These are phyloP conservation scores for Porpolomopsis calyptriformis DNA, from an alignment of 768 basidiomycete species.

Conservation along the genomic window DNA sequence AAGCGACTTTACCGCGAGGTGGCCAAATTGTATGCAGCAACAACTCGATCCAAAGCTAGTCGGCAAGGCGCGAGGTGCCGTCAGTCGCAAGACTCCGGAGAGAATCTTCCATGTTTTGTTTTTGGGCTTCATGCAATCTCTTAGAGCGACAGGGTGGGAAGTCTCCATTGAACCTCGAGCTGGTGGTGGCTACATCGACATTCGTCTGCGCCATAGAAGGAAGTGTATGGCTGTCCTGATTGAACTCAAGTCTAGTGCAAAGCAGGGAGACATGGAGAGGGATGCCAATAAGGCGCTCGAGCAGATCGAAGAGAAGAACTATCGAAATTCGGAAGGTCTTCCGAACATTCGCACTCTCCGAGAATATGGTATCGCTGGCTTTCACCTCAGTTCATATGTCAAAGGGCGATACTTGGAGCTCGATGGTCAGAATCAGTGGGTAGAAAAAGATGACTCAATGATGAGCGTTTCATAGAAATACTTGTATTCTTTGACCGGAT, in stretches of 20 bases:
- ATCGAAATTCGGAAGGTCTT: constrained; percentile 9
- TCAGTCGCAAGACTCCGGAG: constrained; percentile 9
- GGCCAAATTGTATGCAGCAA: constrained; percentile 11
- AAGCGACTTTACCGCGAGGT: constrained; percentile 6
- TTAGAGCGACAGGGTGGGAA: constrained; percentile 7
- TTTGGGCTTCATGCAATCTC: constrained; percentile 7
- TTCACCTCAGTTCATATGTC: constrained; percentile 11
- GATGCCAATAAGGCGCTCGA: constrained; percentile 10
- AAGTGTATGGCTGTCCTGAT: constrained; percentile 10
- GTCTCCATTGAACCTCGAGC: constrained; percentile 9
- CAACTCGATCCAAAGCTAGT: constrained; percentile 9
- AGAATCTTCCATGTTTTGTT: constrained; percentile 8
- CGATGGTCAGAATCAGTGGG: constrained; percentile 9
- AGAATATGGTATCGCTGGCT: constrained; percentile 12
- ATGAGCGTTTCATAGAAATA: constrained; percentile 4
- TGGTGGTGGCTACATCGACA: constrained; percentile 8
- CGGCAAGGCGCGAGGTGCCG: constrained; percentile 9
- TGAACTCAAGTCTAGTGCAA: constrained; percentile 11
- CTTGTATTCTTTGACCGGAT: neutral
- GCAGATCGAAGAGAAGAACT: constrained; percentile 9
- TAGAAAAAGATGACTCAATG: constrained; percentile 10
- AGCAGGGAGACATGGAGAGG: constrained; percentile 7
- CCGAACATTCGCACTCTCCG: constrained; percentile 8
- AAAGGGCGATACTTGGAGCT: constrained; percentile 12
- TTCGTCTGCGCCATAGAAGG: constrained; percentile 8